Percentiles rank a stretch among this genome's conserved stretches.
Evolutionary conservation across 2,329 filamentous ascomycete species (phyloP).

Genomic region (Didymella pomorum): DNA sequence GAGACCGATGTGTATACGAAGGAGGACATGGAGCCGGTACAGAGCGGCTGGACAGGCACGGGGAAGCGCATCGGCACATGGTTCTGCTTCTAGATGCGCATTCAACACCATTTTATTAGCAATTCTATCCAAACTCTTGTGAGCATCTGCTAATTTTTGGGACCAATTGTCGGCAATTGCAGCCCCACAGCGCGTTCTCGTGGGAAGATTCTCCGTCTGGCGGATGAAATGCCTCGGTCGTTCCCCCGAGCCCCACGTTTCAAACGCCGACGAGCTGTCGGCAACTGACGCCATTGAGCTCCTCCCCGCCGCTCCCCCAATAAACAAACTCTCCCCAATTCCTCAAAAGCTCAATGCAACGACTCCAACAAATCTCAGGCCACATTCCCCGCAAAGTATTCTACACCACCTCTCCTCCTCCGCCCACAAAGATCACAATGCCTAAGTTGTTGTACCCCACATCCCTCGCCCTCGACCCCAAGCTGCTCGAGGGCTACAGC

Average conservation of each 20-base stretch:
- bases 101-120: too few relatives aligned
- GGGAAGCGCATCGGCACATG: conserved; percentile 39
- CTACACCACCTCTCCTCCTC: conserved; percentile 12
- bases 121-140: not conserved
- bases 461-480: conserved; percentile 65
- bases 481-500: conserved; percentile 66
- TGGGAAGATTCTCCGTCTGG: conserved; percentile 18
- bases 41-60: conserved; percentile 30
- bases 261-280: conserved; percentile 18
- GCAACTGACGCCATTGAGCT: conserved; percentile 18
- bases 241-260: conserved; percentile 14
- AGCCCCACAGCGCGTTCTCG: conserved; percentile 1
- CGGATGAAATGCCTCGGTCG: conserved; percentile 6
- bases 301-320: conserved; percentile 8
- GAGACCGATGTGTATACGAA: conserved; percentile 45
- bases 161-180: conserved; percentile 2
- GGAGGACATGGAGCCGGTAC: conserved; percentile 38
- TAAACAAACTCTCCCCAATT: conserved; percentile 2
- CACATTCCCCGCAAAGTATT: conserved; percentile 17
- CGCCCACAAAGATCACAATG: conserved; percentile 3
- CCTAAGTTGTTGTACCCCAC: conserved; percentile 71
- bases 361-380: conserved; percentile 13
- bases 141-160: not conserved
- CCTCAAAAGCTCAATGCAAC: conserved; percentile 8
- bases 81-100: conserved; percentile 36